A percentile compares a stretch with the other conserved stretches of the same genome.
Conservation (phyloP, 1,139 yeast species). For the Diutina neorugosa region DNA sequence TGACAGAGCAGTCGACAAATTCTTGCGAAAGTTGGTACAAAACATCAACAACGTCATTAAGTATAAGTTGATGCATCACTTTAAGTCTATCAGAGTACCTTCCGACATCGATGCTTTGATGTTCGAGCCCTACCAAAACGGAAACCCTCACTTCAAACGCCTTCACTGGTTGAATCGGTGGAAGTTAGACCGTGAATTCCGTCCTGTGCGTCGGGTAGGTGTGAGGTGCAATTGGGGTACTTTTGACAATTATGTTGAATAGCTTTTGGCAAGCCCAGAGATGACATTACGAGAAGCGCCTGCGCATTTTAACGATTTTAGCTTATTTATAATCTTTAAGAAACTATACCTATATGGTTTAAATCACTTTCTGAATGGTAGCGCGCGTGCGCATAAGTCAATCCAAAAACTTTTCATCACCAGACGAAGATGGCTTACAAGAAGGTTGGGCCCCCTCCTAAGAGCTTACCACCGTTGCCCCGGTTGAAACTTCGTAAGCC, state of each 20-base stretch:
- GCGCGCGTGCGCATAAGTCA: background rate
- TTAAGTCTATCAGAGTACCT: background rate
- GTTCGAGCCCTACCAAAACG: background rate
- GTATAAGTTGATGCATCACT: constrained; percentile 13
- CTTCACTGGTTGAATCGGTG: constrained; percentile 3
- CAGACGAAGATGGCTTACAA: constrained; percentile 16
- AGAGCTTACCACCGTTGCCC: constrained; percentile 61
- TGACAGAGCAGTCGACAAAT: constrained; percentile 15
- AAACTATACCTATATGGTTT: background rate
- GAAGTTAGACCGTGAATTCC: background rate
- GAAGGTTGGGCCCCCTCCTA: constrained; percentile 17
- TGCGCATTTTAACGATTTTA: background rate
- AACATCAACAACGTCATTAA: constrained; percentile 19
- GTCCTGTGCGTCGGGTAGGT: background rate
- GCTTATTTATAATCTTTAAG: no score
- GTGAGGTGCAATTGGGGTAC: background rate
- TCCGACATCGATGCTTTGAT: background rate
- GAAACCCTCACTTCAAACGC: background rate
- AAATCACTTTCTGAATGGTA: background rate
- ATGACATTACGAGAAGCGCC: background rate
- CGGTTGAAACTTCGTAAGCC: constrained; percentile 63
- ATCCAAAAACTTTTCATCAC: constrained; percentile 1
- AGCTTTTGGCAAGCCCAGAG: background rate
- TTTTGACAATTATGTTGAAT: background rate
- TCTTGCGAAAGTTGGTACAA: constrained; percentile 15